These are phyloP conservation scores for Hypoxylon sp. DNA, from an alignment of 2,329 filamentous ascomycete species.

Conservation along the genomic window DNA sequence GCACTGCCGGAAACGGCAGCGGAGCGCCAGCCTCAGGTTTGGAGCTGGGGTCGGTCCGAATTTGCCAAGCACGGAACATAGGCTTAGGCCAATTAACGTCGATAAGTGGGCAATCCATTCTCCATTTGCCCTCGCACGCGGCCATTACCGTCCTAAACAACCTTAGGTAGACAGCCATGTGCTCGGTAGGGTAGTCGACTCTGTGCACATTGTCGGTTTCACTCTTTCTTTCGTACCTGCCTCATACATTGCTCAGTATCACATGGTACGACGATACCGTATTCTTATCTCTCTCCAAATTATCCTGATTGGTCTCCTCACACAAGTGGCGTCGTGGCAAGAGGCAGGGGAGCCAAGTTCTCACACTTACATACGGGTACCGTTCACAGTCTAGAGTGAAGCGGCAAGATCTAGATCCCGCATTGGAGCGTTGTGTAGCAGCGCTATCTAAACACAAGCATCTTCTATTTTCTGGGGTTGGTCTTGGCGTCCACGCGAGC, in stretches of 20 bases:
- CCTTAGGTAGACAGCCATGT: not conserved
- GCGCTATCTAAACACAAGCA: conserved; percentile 12
- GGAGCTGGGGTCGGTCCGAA: conserved; percentile 37
- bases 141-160: not conserved
- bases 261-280: not conserved
- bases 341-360: conserved; percentile 4
- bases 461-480: conserved; percentile 31
- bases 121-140: conserved; percentile 5
- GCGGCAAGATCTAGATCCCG: conserved; percentile 1
- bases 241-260: not conserved
- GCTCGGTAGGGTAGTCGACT: not conserved
- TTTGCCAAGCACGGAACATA: conserved; percentile 36
- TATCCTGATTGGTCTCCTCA: conserved; percentile 16
- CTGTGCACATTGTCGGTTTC: not conserved
- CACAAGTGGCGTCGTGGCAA: conserved; percentile 3
- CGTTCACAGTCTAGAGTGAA: not conserved
- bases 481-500: conserved; percentile 29
- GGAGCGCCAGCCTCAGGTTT: conserved; percentile 8
- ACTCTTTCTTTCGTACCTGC: conserved; percentile 3
- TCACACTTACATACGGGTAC: not conserved
- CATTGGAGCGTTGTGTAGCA: not conserved
- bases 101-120: conserved; percentile 5
- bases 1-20: conserved; percentile 16
- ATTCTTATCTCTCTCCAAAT: conserved; percentile 15
- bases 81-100: conserved; percentile 7